A percentile compares a stretch with the other conserved stretches of the same genome.
phyloP scores from a whole-genome alignment of 495 filamentous ascomycete genomes.

The Penicillium antarcticum region DNA sequence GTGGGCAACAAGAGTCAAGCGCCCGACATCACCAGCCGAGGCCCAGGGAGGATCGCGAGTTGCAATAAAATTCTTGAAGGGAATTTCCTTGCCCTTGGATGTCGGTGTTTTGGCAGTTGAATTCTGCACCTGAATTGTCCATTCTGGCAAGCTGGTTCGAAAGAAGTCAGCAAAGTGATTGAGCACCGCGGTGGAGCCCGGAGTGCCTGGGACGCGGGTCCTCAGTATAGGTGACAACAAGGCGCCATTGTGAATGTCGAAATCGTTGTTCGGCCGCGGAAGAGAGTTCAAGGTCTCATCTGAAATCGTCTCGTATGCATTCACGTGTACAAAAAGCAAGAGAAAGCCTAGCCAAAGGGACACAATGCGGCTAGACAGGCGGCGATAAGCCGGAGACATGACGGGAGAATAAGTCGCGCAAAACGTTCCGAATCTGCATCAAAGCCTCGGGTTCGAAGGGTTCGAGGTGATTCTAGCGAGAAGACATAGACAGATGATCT shows the following conservation, averaged over 20 bases:
- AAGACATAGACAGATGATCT: neutral
- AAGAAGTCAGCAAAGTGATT: conserved; percentile 85
- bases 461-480: neutral
- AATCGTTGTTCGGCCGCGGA: conserved; percentile 69
- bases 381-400: conserved; percentile 31
- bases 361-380: conserved; percentile 23
- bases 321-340: conserved; percentile 21
- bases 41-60: conserved; percentile 88
- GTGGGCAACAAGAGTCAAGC: conserved; percentile 87
- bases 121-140: conserved; percentile 82
- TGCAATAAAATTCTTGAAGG: conserved; percentile 83
- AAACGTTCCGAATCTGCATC: conserved; percentile 12
- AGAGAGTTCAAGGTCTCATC: conserved; percentile 65
- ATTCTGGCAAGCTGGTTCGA: conserved; percentile 63
- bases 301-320: conserved; percentile 71
- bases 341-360: conserved; percentile 28
- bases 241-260: conserved; percentile 70
- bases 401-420: conserved; percentile 9
- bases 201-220: conserved; percentile 83
- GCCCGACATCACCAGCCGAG: conserved; percentile 64
- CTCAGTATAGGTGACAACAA: conserved; percentile 88
- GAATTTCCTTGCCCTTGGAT: conserved; percentile 63
- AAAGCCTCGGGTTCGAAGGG: neutral
- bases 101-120: conserved; percentile 77
- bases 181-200: conserved; percentile 69